Evolutionary conservation across 2,329 filamentous ascomycete species (phyloP), one percentile per base, ranked within the genome.

Genomic region (Tolypocladium endophyticum): DNA sequence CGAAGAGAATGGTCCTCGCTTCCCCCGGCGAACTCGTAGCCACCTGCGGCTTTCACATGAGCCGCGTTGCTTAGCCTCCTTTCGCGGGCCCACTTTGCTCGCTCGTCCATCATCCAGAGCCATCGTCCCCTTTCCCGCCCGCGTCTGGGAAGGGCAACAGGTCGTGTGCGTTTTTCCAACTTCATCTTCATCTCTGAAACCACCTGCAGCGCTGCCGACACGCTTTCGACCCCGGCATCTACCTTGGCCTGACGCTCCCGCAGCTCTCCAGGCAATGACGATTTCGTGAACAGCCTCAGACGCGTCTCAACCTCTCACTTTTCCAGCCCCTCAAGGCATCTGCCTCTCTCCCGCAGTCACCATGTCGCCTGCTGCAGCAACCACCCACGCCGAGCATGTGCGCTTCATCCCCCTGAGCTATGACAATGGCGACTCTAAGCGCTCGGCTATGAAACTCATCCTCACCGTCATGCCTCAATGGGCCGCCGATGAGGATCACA

Each of bases 401-500:
- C 82, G 77, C 66, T 81, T 82, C 76, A 89, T 97, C 61, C 83
- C 90, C 59, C 81, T 93, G 63, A 83, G 81, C 66, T 97, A 96
- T 80, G 87, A 90, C 73, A 85, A 85, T 73, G 78, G 83, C 65
- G 86, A 95, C 71, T 88, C 89, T 36, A 84, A 93, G 64, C 80
- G 84, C 60, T 95, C 93, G 25, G 93, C 92, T 58, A 80, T 89
- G 62, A 83, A 83, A 64, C 84, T 99, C 64, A 87, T 97, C 68
- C 79, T 91, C 66, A 83, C 89, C 35, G 80, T 97, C 62, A 84
- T 87, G 61, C 92, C 92, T 14, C 86, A 95, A 67, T 99, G 94
- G 94, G 81, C 86, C 65, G 81, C 82, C 55, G 78, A 83, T 41
- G 85, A 87, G 64, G 88, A 89, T 60, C 83, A 87, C 52, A 82